Percentiles rank a stretch among this genome's conserved stretches.
These are phyloP conservation scores for Hemisphaericaspora subhashii DNA, from an alignment of 1,139 yeast species.

Conservation along the genomic window DNA sequence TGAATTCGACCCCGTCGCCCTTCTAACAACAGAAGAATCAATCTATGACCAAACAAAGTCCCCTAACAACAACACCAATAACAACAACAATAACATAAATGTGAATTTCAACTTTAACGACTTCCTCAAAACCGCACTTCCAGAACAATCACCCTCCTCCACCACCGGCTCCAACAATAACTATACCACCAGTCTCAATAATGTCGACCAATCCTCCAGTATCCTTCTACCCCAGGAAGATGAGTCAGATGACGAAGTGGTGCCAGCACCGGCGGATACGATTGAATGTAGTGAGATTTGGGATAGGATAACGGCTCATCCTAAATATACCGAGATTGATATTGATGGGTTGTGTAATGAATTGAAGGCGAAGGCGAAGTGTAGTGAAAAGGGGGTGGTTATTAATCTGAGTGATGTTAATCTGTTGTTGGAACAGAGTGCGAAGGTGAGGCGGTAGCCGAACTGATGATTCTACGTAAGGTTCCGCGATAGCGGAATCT, in stretches of 20 bases:
- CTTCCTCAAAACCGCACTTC: slow-evolving; percentile 29
- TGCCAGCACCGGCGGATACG: slow-evolving; percentile 40
- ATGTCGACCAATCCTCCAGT: too few relatives aligned
- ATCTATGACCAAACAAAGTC: slow-evolving; percentile 56
- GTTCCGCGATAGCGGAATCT: too few relatives aligned
- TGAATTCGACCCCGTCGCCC: slow-evolving; percentile 34
- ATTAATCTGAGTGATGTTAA: slow-evolving; percentile 79
- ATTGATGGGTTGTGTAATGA: slow-evolving; percentile 91
- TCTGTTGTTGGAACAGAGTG: slow-evolving; percentile 50
- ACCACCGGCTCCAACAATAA: neutral
- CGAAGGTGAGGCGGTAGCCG: slow-evolving; percentile 20
- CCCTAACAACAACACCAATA: too few relatives aligned
- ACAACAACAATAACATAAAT: slow-evolving; percentile 16
- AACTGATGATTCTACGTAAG: too few relatives aligned
- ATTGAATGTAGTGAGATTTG: slow-evolving; percentile 83
- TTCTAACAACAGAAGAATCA: slow-evolving; percentile 62
- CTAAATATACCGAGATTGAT: slow-evolving; percentile 88
- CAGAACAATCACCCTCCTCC: slow-evolving; percentile 10
- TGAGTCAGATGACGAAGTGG: slow-evolving; percentile 27
- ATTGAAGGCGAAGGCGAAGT: slow-evolving; percentile 89
- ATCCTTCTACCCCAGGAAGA: too few relatives aligned
- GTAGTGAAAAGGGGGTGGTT: slow-evolving; percentile 90
- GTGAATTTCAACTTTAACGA: slow-evolving; percentile 39
- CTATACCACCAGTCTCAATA: slow-evolving; percentile 3
- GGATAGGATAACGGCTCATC: slow-evolving; percentile 95